Percentiles rank a stretch among this genome's conserved stretches.
Evolutionary conservation across 805 yeast species (phyloP).

Genomic region (Wickerhamomyces hampshirensis): DNA sequence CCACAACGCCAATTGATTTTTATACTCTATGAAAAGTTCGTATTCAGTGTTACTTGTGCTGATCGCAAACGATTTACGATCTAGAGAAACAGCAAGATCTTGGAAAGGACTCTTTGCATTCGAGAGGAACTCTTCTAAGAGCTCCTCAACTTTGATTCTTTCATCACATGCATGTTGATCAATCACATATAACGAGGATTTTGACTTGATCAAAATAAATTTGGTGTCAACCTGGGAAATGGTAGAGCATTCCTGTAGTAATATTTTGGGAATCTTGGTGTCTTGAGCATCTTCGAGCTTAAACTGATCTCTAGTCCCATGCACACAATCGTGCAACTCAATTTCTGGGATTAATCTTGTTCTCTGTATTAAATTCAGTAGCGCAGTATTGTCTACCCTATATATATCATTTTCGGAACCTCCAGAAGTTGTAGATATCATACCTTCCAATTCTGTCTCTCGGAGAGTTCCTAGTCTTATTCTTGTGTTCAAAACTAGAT

Average conservation of each 20-base stretch:
- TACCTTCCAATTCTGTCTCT: conserved; percentile 11
- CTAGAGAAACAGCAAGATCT: conserved; percentile 12
- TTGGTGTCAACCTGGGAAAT: conserved; percentile 59
- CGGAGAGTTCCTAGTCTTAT: conserved; percentile 10
- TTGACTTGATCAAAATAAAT: conserved; percentile 47
- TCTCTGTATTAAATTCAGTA: conserved; percentile 7
- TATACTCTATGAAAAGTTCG: conserved; percentile 27
- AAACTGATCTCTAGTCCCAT: not conserved
- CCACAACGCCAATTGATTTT: conserved; percentile 35
- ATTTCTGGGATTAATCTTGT: conserved; percentile 3
- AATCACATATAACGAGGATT: conserved; percentile 34
- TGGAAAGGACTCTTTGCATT: conserved; percentile 23
- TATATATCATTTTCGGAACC: not conserved
- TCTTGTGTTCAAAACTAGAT: conserved; percentile 1
- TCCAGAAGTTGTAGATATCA: conserved; percentile 1
- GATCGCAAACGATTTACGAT: conserved; percentile 6
- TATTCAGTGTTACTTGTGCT: conserved; percentile 28
- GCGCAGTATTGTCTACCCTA: not conserved
- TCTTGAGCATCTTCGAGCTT: not conserved
- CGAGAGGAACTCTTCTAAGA: conserved; percentile 34
- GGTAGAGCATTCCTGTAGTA: conserved; percentile 27
- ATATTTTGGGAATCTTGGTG: conserved; percentile 12
- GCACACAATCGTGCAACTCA: not conserved
- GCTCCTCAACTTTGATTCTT: conserved; percentile 54
- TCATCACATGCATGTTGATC: conserved; percentile 92